These are phyloP conservation scores for Acacia crassicarpa DNA, from an alignment of 306 rosid species.

Conservation along the genomic window DNA sequence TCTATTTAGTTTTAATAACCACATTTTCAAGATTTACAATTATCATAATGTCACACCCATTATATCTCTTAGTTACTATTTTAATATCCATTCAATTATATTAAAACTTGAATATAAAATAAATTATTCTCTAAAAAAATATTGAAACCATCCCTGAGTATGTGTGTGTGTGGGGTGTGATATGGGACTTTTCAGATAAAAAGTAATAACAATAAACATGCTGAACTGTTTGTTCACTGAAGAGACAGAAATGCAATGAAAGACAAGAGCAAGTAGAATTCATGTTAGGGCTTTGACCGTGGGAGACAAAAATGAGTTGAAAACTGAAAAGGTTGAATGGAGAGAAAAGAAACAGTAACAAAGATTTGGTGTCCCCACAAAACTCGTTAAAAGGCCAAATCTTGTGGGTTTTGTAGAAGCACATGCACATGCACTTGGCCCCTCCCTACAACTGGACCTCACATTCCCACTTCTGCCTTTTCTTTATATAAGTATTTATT, in stretches of 20 bases:
- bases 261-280: constrained; percentile 30
- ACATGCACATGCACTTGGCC: constrained; percentile 28
- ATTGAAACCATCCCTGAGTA: neutral
- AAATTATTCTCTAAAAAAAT: neutral
- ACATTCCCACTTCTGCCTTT: neutral
- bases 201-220: neutral
- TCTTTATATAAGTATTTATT: neutral
- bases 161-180: no score
- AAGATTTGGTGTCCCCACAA: constrained; percentile 47
- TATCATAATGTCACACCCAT: neutral
- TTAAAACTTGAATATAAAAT: neutral
- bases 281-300: constrained; percentile 30
- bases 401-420: constrained; percentile 34
- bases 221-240: neutral
- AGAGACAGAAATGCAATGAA: neutral
- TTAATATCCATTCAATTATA: neutral
- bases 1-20: neutral
- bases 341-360: constrained; percentile 24
- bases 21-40: neutral
- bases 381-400: constrained; percentile 22
- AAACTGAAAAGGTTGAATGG: constrained; percentile 15
- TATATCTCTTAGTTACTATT: neutral
- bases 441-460: constrained; percentile 9
- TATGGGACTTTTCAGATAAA: no score
- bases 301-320: constrained; percentile 47